Base-by-base conservation (phyloP, 1,284 basidiomycete species). In the Austroboletus rostrupii region DNA sequence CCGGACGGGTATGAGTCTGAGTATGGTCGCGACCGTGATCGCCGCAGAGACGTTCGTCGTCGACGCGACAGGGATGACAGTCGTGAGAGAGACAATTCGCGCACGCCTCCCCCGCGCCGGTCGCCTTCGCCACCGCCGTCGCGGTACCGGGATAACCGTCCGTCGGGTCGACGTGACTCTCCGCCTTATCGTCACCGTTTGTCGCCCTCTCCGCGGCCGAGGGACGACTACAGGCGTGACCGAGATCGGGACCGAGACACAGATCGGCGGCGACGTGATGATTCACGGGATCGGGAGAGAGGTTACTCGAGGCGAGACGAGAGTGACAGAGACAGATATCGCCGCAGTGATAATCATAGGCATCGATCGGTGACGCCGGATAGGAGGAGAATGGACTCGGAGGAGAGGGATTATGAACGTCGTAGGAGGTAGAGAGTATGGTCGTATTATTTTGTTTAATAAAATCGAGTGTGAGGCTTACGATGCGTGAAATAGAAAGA, bases 121-220 rank as follows among this genome's bases (percentile, higher is more conserved):
- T 65, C 70, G 14, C 65, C 73, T 8, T 66, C 69, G 4, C 38
- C 38, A 8, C 20, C 36, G 36, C 36, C 38, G 20, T 67, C 70
- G 1, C 67, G 67, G 38, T 61, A 65, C 43, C 60, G 65, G 16
- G 62, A 66, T 12, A 64, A 66, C 11, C 69, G 65, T 20, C 28
- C 43, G 19, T 57, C 59, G 28, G 43, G 58, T 20, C 54, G 60
- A 47, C 62, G 59, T 11, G 67, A 69, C 43, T 64, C 69, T 4
- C 71, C 71, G 1, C 68, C 66, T 36, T 66, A 43, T 28, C 59
- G 53, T 32, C 57, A 61, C 7, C 54, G 50, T 31, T 50, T 37
- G 4, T 64, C 68, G 16, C 62, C 53, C 14, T 61, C 56, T 29
- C 67, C 54, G 14, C 54, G 49, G 9, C 54, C 45, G 5, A 64